A percentile compares a stretch with the other conserved stretches of the same genome.
These are phyloP conservation scores for Tylopilus balloui DNA, from an alignment of 768 basidiomycete genomes.

Conservation along the genomic window DNA sequence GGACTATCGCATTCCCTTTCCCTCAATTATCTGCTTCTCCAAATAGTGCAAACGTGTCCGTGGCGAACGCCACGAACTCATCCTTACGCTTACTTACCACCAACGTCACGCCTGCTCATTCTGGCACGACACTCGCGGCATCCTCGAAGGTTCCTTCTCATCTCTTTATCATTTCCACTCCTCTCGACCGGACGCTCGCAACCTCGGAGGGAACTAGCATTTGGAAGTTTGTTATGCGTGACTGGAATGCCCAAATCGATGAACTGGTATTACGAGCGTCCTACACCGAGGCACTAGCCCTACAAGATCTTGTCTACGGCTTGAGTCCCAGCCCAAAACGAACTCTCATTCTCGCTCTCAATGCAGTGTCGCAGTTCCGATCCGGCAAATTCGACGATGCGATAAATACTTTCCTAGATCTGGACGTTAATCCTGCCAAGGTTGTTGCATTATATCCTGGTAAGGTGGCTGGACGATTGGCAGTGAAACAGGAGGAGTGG, in stretches of 20 bases:
- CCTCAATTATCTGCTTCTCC: constrained; percentile 27
- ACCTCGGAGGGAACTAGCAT: constrained; percentile 70
- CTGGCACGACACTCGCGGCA: constrained; percentile 31
- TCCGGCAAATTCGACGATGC: constrained; percentile 67
- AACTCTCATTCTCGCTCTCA: constrained; percentile 61
- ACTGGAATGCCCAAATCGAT: constrained; percentile 80
- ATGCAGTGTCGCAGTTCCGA: constrained; percentile 76
- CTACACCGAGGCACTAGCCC: constrained; percentile 76
- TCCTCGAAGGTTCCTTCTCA: constrained; percentile 32
- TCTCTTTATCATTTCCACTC: constrained; percentile 63
- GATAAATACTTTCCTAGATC: constrained; percentile 80
- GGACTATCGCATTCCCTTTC: constrained; percentile 66
- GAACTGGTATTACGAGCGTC: constrained; percentile 66
- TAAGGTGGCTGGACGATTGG: constrained; percentile 71
- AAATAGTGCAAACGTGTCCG: background rate
- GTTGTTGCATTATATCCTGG: constrained; percentile 88
- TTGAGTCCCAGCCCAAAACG: constrained; percentile 31
- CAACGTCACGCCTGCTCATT: constrained; percentile 41
- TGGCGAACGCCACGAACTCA: constrained; percentile 33
- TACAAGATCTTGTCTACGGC: constrained; percentile 49
- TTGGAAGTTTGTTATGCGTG: constrained; percentile 68
- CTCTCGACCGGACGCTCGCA: constrained; percentile 63
- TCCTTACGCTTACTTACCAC: constrained; percentile 54
- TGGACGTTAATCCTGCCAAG: constrained; percentile 91
- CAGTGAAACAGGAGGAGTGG: constrained; percentile 67